Evolutionary conservation across 352 stramenopile species (phyloP).

Genomic region (Phytophthora agathidicida): DNA sequence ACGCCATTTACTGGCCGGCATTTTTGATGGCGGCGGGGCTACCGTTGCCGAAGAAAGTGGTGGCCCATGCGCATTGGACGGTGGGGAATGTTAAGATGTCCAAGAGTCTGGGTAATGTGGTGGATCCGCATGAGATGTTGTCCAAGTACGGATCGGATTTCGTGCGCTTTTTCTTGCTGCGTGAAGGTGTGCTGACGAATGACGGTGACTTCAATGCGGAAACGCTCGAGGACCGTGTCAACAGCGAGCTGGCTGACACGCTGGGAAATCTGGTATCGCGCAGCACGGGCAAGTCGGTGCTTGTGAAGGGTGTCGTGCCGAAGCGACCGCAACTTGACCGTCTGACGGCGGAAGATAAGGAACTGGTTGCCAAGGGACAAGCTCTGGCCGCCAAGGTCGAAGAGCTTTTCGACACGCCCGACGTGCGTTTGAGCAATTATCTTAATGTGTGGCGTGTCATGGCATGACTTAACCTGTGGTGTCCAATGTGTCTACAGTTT

Average conservation of each 20-base stretch:
- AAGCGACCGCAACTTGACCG: conserved; percentile 31
- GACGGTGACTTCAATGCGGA: conserved; percentile 92
- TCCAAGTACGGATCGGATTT: conserved; percentile 93
- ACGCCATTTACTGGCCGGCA: conserved; percentile 98
- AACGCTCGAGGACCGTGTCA: conserved; percentile 95
- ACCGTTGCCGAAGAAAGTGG: conserved; percentile 93
- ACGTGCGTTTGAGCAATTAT: conserved; percentile 47
- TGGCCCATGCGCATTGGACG: conserved; percentile 99
- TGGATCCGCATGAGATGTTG: conserved; percentile 94
- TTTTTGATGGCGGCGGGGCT: conserved; percentile 95
- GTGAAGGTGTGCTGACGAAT: conserved; percentile 94
- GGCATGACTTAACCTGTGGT: not conserved
- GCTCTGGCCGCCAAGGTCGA: conserved; percentile 52
- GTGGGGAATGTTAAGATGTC: conserved; percentile 99
- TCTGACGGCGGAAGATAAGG: conserved; percentile 51
- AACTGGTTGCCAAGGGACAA: conserved; percentile 61
- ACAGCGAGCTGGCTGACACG: conserved; percentile 94
- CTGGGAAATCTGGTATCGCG: conserved; percentile 90
- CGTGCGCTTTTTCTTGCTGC: conserved; percentile 93
- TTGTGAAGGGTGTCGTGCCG: conserved; percentile 56
- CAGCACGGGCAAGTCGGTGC: conserved; percentile 72
- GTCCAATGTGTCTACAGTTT: conserved; percentile 51
- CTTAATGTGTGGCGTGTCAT: conserved; percentile 1
- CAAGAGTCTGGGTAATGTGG: conserved; percentile 98
- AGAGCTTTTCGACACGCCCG: conserved; percentile 65